Conservation (phyloP, 1,284 basidiomycete genomes). For the Tilletia caries region DNA sequence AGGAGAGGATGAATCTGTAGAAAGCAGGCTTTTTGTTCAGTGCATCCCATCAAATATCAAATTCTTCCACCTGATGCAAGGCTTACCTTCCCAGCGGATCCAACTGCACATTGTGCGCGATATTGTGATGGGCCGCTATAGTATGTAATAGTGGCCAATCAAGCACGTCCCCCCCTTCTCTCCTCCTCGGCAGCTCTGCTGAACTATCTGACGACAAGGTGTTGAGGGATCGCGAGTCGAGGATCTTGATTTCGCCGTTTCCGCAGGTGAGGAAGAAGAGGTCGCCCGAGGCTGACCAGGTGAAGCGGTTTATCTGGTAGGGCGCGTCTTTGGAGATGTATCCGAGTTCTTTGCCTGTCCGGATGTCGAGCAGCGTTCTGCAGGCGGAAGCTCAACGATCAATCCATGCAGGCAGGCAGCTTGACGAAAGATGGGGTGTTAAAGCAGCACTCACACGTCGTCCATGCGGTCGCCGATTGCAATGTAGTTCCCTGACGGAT, state of each 20-base stretch:
- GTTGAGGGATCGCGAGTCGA: conserved; percentile 7
- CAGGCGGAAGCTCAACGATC: conserved; percentile 4
- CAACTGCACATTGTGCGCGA: not conserved
- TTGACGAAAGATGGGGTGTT: conserved; percentile 25
- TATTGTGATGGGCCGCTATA: not conserved
- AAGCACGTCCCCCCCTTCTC: conserved; percentile 1
- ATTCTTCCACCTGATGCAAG: not conserved
- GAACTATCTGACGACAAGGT: not conserved
- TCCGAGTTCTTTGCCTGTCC: conserved; percentile 21
- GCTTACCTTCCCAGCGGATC: conserved; percentile 4
- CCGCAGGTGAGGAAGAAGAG: conserved; percentile 42
- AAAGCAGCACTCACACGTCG: conserved; percentile 36
- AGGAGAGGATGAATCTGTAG: not conserved
- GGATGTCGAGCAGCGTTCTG: not conserved
- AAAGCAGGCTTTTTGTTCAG: not conserved
- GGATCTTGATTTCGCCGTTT: conserved; percentile 29
- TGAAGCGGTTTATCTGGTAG: conserved; percentile 44
- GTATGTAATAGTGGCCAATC: conserved; percentile 8
- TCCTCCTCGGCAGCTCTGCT: not conserved
- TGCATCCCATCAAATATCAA: not conserved
- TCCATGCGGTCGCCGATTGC: conserved; percentile 46
- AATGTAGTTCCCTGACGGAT: conserved; percentile 35
- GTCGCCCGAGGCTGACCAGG: conserved; percentile 36
- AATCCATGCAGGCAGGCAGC: not conserved
- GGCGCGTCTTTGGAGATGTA: conserved; percentile 6